Base-by-base conservation (phyloP, 106 monocot genomes). In the Chionographis japonica region DNA sequence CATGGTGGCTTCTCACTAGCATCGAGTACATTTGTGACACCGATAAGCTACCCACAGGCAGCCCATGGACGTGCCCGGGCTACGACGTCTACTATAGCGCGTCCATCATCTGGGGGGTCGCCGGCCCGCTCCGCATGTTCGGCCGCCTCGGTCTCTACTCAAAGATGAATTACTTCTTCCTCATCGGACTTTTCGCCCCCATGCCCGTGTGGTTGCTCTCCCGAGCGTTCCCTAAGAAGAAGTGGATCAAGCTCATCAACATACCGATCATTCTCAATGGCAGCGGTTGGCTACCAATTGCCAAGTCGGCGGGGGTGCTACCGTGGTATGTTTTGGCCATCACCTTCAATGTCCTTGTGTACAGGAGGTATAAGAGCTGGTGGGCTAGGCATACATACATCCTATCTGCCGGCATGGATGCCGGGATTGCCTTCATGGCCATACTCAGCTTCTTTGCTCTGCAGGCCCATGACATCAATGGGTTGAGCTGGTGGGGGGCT, bases 241-340 rank as follows among this genome's bases (percentile, higher is more conserved):
- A 54, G 15, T 72, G 60, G 72, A 72, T 72, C 6, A 37, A 6
- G n/a, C 72, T 60, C 52, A 72, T 72, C 62, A 51, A 72, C 38
- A 58, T 72, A 8, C 72, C 72, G 6, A 12, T 72, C 9, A 38
- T 72, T 12, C 13, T 72, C 8, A 14, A 3, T 0, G 72, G 20
- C 6, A 20, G 42, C 15, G 6, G 19, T 2, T 0, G 1, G 8
- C n/a, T 72, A 15, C 72, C 62, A 0, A 12, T 15, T 0, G 59
- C 38, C 8, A n/a, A 4, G 36, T 3, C 62, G 27, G 50, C 62
- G 38, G 52, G 62, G 11, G 61, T 16, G 52, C 16, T 12, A 13
- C 10, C 62, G 6, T 72, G 72, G 72, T 13, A 6, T 6, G 37
- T 54, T 0, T 37, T 72, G 7, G 72, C 52, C 0, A 40, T 72